Evolutionary conservation across 2,329 filamentous ascomycete genomes (phyloP).

Genomic region (Trichoderma polysporum): DNA sequence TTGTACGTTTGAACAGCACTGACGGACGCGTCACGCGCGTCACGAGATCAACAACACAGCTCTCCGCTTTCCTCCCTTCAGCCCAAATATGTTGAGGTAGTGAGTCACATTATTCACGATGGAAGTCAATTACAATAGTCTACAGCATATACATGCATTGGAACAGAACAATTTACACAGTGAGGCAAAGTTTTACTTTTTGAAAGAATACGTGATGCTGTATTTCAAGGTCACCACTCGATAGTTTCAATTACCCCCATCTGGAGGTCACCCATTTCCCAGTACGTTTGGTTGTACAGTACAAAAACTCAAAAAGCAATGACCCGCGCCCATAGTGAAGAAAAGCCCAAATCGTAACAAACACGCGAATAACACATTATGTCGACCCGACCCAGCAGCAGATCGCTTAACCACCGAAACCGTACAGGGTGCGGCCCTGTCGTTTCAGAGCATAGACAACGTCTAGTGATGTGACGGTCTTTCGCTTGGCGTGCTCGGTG

Average conservation of each 20-base stretch:
- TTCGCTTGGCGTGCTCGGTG: constrained; percentile 78
- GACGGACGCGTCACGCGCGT: constrained; percentile 17
- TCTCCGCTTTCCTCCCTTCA: not conserved
- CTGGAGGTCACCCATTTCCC: constrained; percentile 39
- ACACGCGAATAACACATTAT: constrained; percentile 30
- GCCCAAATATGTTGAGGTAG: too few relatives aligned
- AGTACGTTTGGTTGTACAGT: constrained; percentile 32
- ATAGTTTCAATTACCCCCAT: constrained; percentile 36
- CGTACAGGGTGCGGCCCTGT: constrained; percentile 77
- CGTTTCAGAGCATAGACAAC: constrained; percentile 68
- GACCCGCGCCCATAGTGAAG: constrained; percentile 44
- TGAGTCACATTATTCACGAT: not conserved
- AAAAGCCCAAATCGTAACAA: constrained; percentile 42
- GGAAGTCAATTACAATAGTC: not conserved
- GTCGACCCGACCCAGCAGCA: constrained; percentile 5
- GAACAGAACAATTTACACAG: not conserved
- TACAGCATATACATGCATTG: not conserved
- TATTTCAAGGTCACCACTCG: constrained; percentile 19
- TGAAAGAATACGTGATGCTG: constrained; percentile 9
- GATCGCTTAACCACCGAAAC: constrained; percentile 75
- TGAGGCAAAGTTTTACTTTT: not conserved
- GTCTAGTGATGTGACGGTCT: constrained; percentile 72
- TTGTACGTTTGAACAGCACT: not conserved
- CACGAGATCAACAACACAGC: constrained; percentile 6
- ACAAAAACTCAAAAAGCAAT: constrained; percentile 43